A percentile compares a stretch with the other conserved stretches of the same genome.
phyloP scores from a whole-genome alignment of 139 green algal species.

The Picochlorum sp. region DNA sequence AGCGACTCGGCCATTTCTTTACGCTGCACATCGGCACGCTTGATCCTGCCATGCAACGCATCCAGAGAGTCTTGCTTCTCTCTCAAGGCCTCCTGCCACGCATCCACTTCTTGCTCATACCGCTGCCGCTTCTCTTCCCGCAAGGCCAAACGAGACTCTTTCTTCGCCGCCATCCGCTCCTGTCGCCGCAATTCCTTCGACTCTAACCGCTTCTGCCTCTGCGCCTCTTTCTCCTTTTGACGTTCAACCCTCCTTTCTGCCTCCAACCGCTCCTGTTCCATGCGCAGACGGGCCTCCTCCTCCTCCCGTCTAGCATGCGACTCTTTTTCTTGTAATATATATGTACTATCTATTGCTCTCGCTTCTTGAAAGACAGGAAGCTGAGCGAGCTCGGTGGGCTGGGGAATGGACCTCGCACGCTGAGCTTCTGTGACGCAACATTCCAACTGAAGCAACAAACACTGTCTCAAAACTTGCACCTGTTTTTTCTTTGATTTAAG shows the following conservation, averaged over 20 bases:
- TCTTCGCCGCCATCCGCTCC: conserved; percentile 15
- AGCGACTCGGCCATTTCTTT: neutral
- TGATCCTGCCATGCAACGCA: conserved; percentile 1
- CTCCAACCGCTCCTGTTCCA: conserved; percentile 6
- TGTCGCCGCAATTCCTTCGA: neutral
- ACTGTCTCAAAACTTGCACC: neutral
- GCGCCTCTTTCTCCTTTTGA: conserved; percentile 7
- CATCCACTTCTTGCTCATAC: conserved; percentile 15
- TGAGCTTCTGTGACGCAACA: conserved; percentile 8
- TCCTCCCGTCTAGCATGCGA: neutral
- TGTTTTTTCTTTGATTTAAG: neutral
- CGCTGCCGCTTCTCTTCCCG: conserved; percentile 9
- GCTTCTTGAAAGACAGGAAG: conserved; percentile 14
- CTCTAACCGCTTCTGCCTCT: conserved; percentile 12
- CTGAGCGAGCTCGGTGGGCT: neutral
- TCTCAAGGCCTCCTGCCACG: conserved; percentile 19
- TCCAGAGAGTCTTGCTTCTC: conserved; percentile 14
- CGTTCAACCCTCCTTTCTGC: conserved; percentile 7
- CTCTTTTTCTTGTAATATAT: neutral
- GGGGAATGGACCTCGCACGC: conserved; percentile 11
- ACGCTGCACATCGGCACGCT: no score
- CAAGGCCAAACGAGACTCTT: neutral
- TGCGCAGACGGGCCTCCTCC: conserved; percentile 5
- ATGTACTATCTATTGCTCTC: conserved; percentile 2
- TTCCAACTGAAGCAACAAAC: conserved; percentile 5